These are phyloP conservation scores for Ceratocystis harringtonii DNA, from an alignment of 2,329 filamentous ascomycete genomes.

Conservation along the genomic window DNA sequence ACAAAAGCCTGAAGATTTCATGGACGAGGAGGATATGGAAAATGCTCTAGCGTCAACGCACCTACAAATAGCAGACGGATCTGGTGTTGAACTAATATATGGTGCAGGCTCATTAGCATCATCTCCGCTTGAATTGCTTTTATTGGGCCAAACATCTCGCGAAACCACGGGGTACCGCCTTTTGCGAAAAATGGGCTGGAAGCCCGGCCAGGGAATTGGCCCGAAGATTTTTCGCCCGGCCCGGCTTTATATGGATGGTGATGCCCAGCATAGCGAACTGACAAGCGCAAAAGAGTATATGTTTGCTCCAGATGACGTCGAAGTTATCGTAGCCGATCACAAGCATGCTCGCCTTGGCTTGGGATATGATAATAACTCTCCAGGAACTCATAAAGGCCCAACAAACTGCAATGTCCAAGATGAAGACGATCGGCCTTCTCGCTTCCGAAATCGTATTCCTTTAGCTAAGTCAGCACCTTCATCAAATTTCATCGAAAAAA, in stretches of 20 bases:
- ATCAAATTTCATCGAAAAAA: slow-evolving; percentile 22
- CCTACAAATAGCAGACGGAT: slow-evolving; percentile 52
- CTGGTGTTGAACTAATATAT: not conserved
- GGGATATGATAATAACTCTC: slow-evolving; percentile 27
- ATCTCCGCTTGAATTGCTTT: slow-evolving; percentile 46
- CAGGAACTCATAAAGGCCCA: not conserved
- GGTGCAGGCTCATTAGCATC: slow-evolving; percentile 30
- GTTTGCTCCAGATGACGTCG: slow-evolving; percentile 71
- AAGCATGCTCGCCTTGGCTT: slow-evolving; percentile 59
- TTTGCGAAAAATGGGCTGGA: slow-evolving; percentile 89
- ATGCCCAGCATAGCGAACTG: not conserved
- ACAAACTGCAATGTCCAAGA: not conserved
- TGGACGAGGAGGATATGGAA: slow-evolving; percentile 92
- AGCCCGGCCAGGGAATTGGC: slow-evolving; percentile 81
- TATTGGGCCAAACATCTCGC: slow-evolving; percentile 55
- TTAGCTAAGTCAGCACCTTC: not conserved
- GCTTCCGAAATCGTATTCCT: slow-evolving; percentile 33
- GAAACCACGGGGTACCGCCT: slow-evolving; percentile 80
- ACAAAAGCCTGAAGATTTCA: slow-evolving; percentile 75
- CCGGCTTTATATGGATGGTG: slow-evolving; percentile 35
- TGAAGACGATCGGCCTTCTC: slow-evolving; percentile 24
- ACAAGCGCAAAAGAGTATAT: slow-evolving; percentile 34
- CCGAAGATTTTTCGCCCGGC: slow-evolving; percentile 67
- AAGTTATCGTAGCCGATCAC: slow-evolving; percentile 45
- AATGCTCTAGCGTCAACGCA: slow-evolving; percentile 67